Evolutionary conservation across 805 yeast genomes (phyloP).

Genomic region (Ogataea henricii): DNA sequence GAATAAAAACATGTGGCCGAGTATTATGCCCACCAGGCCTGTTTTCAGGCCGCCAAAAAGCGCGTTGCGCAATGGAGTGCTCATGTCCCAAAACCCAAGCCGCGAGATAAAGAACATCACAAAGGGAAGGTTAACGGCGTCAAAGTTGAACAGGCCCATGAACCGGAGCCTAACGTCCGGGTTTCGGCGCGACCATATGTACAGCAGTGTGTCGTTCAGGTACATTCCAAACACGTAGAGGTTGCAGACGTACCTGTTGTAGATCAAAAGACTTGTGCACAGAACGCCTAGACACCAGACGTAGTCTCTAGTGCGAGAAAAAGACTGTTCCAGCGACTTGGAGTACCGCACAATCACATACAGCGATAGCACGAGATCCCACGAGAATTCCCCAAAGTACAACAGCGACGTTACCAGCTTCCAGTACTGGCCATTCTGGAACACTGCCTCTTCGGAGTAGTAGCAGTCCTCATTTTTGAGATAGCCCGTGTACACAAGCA

Average conservation of each 20-base stretch:
- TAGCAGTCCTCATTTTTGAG: slow-evolving; percentile 34
- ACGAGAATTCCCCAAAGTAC: slow-evolving; percentile 42
- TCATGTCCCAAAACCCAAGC: slow-evolving; percentile 15
- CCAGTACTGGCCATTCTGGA: slow-evolving; percentile 40
- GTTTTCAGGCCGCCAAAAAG: slow-evolving; percentile 1
- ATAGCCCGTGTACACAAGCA: slow-evolving; percentile 37
- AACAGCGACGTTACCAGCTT: slow-evolving; percentile 41
- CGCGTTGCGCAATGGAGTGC: background rate
- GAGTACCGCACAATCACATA: slow-evolving; percentile 41
- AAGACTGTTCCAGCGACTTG: slow-evolving; percentile 40
- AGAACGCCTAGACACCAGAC: slow-evolving; percentile 40
- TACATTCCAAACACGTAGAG: slow-evolving; percentile 41
- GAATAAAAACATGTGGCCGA: slow-evolving; percentile 46
- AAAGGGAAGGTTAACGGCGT: slow-evolving; percentile 48
- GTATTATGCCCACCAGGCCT: slow-evolving; percentile 35
- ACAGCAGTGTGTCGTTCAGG: slow-evolving; percentile 41
- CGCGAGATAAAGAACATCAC: slow-evolving; percentile 30
- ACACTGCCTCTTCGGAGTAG: slow-evolving; percentile 41
- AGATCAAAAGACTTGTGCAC: slow-evolving; percentile 33
- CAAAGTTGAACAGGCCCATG: slow-evolving; percentile 43
- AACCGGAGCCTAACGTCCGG: slow-evolving; percentile 43
- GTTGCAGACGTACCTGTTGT: slow-evolving; percentile 32
- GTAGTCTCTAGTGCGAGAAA: slow-evolving; percentile 37
- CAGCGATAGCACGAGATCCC: slow-evolving; percentile 37
- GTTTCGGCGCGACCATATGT: slow-evolving; percentile 49